Evolutionary conservation across 805 yeast species (phyloP), one percentile per base, ranked within the genome.

Genomic region (Suhomyces xylopsoci): DNA sequence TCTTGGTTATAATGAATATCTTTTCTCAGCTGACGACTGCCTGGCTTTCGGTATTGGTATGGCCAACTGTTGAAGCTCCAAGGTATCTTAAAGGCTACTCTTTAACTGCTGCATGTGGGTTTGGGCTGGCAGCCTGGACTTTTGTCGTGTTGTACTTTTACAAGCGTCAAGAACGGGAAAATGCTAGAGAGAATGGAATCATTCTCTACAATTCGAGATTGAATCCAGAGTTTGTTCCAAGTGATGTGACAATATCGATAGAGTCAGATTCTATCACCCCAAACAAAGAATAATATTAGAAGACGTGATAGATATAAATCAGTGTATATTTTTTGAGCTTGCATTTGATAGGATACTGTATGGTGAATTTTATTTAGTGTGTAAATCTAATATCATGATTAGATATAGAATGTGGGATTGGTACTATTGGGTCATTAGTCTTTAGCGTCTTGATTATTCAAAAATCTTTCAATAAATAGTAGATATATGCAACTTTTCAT

Each of bases 51-150:
- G 56, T 61, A 14, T 53, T 63, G 40, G 65, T 62, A 26, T 63
- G 59, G 59, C 57, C 56, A 25, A 63, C 66, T 3, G 57, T 54
- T n/a, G 65, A 62, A 47, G 59, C 62, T 2, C 66, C 66, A 2
- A 51, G 64, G 7, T 63, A 52, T 56, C 53, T 56, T 43, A 62
- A 58, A 51, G 66, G 66, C 3, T 63, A 55, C 55, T 51, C 62
- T 4, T 62, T 59, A 43, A 55, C 64, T 6, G 58, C 43, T 36
- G 61, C 63, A 56, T 28, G 44, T 26, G 34, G 47, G 2, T 30
- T 48, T 7, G 52, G 47, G 17, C 34, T 50, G 25, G 10, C 36
- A 1, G 34, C 60, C 42, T 60, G 63, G 66, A 61, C 66, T 2
- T 48, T 55, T 12, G 61, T 62, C 14, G 63, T 60, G 19, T 47